Percentiles rank a stretch among this genome's conserved stretches.
Evolutionary conservation across 2,329 filamentous ascomycete genomes (phyloP).

Genomic region (Bertia moriformis): DNA sequence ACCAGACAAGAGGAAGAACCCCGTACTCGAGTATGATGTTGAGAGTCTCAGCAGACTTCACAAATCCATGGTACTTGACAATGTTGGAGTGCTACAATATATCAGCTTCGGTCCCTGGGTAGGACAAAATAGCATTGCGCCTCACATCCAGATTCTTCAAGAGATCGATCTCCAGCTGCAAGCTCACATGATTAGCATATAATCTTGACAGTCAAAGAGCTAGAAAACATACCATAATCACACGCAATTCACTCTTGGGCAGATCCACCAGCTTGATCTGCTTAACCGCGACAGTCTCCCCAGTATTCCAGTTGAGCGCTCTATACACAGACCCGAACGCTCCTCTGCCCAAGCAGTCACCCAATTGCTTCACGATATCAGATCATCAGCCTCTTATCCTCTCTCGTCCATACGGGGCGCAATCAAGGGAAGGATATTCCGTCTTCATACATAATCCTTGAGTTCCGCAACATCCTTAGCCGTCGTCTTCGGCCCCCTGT

Average conservation of each 20-base stretch:
- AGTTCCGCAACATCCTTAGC: not conserved
- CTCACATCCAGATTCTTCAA: conserved; percentile 86
- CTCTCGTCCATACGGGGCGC: too few species aligned
- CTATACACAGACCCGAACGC: conserved; percentile 96
- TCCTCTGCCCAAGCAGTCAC: conserved; percentile 89
- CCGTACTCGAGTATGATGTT: conserved; percentile 92
- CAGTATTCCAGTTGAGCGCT: conserved; percentile 94
- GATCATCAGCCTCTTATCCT: not conserved
- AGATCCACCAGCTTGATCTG: conserved; percentile 84
- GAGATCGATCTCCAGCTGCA: conserved; percentile 83
- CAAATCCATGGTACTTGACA: conserved; percentile 97
- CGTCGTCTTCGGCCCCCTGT: not conserved
- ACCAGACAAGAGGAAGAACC: not conserved
- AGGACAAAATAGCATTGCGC: too few species aligned
- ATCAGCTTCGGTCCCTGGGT: too few species aligned
- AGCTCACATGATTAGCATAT: conserved; percentile 6
- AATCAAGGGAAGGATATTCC: not conserved
- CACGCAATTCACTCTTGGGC: conserved; percentile 84
- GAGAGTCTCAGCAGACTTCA: conserved; percentile 80
- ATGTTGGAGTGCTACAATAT: conserved; percentile 74
- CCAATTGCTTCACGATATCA: conserved; percentile 40
- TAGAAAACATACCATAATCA: conserved; percentile 64
- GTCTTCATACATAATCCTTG: not conserved
- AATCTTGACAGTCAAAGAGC: conserved; percentile 4
- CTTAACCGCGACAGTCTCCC: conserved; percentile 94